Conservation (phyloP, 2,329 filamentous ascomycete species). For the Teratosphaeria zuluensis region DNA sequence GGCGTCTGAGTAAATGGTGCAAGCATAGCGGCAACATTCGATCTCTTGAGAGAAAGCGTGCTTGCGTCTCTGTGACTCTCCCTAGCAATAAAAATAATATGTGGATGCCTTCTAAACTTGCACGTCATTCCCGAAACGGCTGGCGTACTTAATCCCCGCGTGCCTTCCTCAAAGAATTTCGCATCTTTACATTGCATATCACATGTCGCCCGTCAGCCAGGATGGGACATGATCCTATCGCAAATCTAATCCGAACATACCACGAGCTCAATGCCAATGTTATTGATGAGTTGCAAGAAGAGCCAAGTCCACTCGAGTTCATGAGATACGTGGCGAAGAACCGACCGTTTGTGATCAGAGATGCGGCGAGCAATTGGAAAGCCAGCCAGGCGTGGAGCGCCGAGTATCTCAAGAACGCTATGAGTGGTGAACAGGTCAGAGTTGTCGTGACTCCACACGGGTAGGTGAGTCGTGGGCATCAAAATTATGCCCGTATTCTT, state of each 20-base stretch:
- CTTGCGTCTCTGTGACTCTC: not conserved
- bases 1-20: not conserved
- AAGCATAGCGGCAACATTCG: not conserved
- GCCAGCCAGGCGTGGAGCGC: slow-evolving; percentile 56
- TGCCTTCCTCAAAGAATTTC: not conserved
- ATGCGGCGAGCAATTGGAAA: slow-evolving; percentile 53
- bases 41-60: not conserved
- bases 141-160: not conserved
- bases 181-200: not conserved
- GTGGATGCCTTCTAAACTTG: not conserved
- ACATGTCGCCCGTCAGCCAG: not conserved
- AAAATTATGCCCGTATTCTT: not conserved
- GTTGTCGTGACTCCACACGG: slow-evolving; percentile 69
- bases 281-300: slow-evolving; percentile 52
- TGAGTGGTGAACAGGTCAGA: slow-evolving; percentile 53
- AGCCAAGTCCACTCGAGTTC: slow-evolving; percentile 68
- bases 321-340: slow-evolving; percentile 68
- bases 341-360: slow-evolving; percentile 62
- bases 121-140: not conserved
- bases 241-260: slow-evolving; percentile 54
- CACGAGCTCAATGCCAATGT: slow-evolving; percentile 57
- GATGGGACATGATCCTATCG: not conserved
- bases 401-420: slow-evolving; percentile 45
- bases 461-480: slow-evolving; percentile 30
- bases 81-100: not conserved